Base-by-base conservation (phyloP, 1,284 basidiomycete genomes). In the Rhodotorula sp. region DNA sequence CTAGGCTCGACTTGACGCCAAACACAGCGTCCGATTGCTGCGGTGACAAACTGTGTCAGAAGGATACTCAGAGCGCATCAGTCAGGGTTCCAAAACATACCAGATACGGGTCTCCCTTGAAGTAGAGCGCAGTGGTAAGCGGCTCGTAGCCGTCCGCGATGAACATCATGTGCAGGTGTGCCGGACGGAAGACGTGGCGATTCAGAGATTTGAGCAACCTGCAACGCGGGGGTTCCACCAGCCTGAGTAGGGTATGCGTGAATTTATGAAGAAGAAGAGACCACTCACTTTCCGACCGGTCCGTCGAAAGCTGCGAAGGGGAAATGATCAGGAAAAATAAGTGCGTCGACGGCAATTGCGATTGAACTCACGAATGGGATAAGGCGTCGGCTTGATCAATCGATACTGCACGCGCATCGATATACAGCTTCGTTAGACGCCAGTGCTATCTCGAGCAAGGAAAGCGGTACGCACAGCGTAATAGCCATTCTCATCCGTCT, bases 331-430 rank as follows among this genome's bases (percentile, higher is more conserved):
- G 48, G 6, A 5, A 16, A n/a, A 12, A 16, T 16, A 8, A 26
- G 26, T 26, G 26, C 14, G 54, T 12, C 10, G 12, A 3, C 18
- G 26, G 28, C 4, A 10, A n/a, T 14, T 52, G 12, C 50, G 50
- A 23, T n/a, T 23, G n/a, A 16, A 55, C 91, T 62, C 85, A 86
- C 0, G 90, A 38, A 74, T 74, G n/a, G 91, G 86, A 79, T 94
- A 94, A 21, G 89, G 81, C 0, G 88, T 85, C 0, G 92, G 92
- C 77, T 90, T 87, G 21, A 93, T 84, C 34, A 89, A 90, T n/a
- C 70, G 70, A 66, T 71, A 71, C 70, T 71, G 60, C 5, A 4
- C 5, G 21, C 10, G 38, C 38, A 14, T 43, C 38, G 26, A 43
- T 0, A 21, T 5, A 31, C 8, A 5, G 2, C 38, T 43, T 43